Evolutionary conservation across 441 rosid genomes (phyloP), one percentile per base, ranked within the genome.

Genomic region (Mallotus repandus): DNA sequence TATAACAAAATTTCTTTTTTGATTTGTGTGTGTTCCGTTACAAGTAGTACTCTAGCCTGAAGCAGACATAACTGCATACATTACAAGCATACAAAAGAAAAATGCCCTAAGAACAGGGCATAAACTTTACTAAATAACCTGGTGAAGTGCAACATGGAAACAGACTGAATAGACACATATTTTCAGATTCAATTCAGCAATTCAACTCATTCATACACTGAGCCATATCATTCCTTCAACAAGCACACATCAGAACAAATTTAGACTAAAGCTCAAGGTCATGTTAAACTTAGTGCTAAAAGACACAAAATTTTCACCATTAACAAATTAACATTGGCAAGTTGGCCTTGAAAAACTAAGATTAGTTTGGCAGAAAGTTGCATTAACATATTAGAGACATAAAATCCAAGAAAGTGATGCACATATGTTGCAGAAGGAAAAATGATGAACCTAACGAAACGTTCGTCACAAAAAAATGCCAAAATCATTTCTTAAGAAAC

Each of bases 201-300:
- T 67, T 54, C 18, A 22, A 68, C 19, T n/a, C 41, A 57, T 21
- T 32, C 14, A 16, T 5, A 4, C 66, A 56, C 14, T 14, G 1
- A 7, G 21, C 45, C 55, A 70, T 14, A 43, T 43, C 22, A 16
- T 15, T 35, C 59, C 48, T 35, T 13, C 9, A 61, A 35, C 52
- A 60, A 71, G 29, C 4, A 60, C 55, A 60, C 1, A 46, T 14
- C 4, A 48, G 21, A 46, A 49, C 71, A 68, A 41, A 25, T 43
- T 69, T 14, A 69, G 45, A 68, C 50, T 61, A 54, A n/a, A 53
- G 48, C 46, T 52, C 7, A 29, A 43, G 48, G 59, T 22, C 57
- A 59, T 38, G 41, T 38, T 38, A 38, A 38, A 38, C 41, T 6
- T 38, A 38, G 41, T 38, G 41, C 41, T 38, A 38, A 4, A 38